Base-by-base conservation (phyloP, 768 basidiomycete species). In the Mycena leptocephala region DNA sequence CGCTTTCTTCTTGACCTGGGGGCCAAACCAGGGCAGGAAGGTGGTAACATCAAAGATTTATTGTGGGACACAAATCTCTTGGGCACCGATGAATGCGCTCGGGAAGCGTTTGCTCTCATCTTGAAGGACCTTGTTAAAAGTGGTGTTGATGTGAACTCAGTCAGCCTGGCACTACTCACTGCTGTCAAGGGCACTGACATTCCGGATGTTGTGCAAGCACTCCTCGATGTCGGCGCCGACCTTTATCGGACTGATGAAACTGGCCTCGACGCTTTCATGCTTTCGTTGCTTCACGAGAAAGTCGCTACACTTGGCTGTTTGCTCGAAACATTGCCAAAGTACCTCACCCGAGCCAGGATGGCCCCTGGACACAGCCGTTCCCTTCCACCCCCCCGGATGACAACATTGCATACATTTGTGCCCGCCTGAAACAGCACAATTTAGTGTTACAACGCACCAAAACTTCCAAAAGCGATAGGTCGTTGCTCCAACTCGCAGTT, bases 181-280 rank as follows among this genome's bases (percentile, higher is more conserved):
- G 46, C 46, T 4, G 69, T 33, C 26, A n/a, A 70, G 46, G 48
- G 2, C 1, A n/a, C 28, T 13, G 56, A 48, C 14, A 32, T 61
- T 16, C 13, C 37, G 35, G 33, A 62, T 4, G n/a, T 61, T 70
- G 32, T 62, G 26, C 69, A 48, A 70, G 59, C 59, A 35, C 33
- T 70, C 22, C 69, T 70, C 39, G 69, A 48, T 37, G 69, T 33
- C 24, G 69, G 69, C 8, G 68, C 68, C 22, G 43, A 70, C 69
- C 43, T 61, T 32, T 51, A 70, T 51, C 59, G 20, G 43, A 70
- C 58, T 2, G 28, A 70, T 70, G 6, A 35, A 8, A 33, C 48
- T 18, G 69, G 69, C 43, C 58, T 70, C 58, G 69, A 70, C 69
- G 43, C 56, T 43, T 61, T 70, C 32, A 41, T 70, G 11, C 41